These are phyloP conservation scores for Roridomyces roridus DNA, from an alignment of 768 basidiomycete genomes.

Conservation along the genomic window DNA sequence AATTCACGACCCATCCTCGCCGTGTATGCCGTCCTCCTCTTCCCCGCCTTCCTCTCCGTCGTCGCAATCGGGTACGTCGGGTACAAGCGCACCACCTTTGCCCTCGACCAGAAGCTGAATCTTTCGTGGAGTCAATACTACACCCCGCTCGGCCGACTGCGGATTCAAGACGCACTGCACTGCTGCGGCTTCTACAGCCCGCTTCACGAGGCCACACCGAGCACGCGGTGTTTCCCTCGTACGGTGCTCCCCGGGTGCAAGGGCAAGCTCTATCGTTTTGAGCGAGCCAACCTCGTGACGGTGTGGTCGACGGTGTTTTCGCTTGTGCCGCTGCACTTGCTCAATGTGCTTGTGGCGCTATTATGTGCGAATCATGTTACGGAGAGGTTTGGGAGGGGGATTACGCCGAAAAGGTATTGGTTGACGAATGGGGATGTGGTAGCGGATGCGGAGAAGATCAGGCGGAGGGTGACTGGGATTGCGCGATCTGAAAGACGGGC, in stretches of 20 bases:
- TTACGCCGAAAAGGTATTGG: conserved; percentile 66
- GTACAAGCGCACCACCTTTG: conserved; percentile 64
- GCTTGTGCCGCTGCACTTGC: conserved; percentile 62
- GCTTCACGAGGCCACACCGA: conserved; percentile 64
- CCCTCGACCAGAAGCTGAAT: conserved; percentile 71
- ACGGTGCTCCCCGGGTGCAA: conserved; percentile 74
- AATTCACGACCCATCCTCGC: conserved; percentile 74
- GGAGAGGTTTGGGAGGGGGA: conserved; percentile 65
- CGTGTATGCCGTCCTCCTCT: conserved; percentile 70
- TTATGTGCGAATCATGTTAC: conserved; percentile 76
- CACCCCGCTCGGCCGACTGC: conserved; percentile 55
- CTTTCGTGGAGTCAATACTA: conserved; percentile 72
- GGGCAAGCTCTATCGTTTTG: conserved; percentile 59
- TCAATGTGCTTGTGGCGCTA: conserved; percentile 63
- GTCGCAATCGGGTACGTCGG: conserved; percentile 68
- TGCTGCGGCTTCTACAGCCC: conserved; percentile 75
- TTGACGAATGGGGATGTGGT: conserved; percentile 55
- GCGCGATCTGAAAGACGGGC: neutral
- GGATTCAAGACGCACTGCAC: conserved; percentile 64
- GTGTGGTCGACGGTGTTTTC: conserved; percentile 61
- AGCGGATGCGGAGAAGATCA: conserved; percentile 43
- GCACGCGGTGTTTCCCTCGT: conserved; percentile 64
- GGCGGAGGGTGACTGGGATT: conserved; percentile 6
- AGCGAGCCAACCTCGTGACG: conserved; percentile 49
- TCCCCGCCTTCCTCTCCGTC: conserved; percentile 64